Evolutionary conservation across 2,329 filamentous ascomycete species (phyloP).

Genomic region (Talaromyces sp.): DNA sequence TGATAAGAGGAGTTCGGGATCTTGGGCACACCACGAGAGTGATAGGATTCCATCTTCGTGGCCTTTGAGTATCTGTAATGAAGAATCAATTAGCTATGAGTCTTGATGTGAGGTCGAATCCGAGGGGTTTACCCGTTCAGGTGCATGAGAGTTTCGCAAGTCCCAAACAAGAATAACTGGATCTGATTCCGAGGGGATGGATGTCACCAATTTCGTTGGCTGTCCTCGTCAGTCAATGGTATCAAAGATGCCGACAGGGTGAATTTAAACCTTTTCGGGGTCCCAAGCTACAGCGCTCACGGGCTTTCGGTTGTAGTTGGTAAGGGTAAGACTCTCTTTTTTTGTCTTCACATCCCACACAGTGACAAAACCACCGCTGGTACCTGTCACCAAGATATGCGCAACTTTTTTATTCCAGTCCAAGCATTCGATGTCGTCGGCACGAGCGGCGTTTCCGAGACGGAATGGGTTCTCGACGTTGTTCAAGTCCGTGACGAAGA

Average conservation of each 20-base stretch:
- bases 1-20: constrained; percentile 82
- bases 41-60: constrained; percentile 93
- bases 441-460: constrained; percentile 82
- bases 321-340: constrained; percentile 93
- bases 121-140: constrained; percentile 56
- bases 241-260: neutral
- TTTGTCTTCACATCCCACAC: constrained; percentile 99
- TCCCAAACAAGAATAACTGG: constrained; percentile 93
- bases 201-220: constrained; percentile 87
- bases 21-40: constrained; percentile 90
- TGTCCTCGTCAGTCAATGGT: constrained; percentile 30
- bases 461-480: constrained; percentile 84
- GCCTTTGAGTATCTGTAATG: constrained; percentile 68
- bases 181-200: constrained; percentile 81
- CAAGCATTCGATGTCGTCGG: constrained; percentile 91
- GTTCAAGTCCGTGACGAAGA: constrained; percentile 93
- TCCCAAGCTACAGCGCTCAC: constrained; percentile 98
- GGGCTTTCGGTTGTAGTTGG: constrained; percentile 81
- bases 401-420: constrained; percentile 99
- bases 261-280: constrained; percentile 66
- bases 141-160: constrained; percentile 90
- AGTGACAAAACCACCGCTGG: constrained; percentile 88
- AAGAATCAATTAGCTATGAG: constrained; percentile 15
- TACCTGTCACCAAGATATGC: constrained; percentile 92
- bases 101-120: neutral